Conservation (phyloP, 805 yeast genomes). For the Ogataea degrootiae region DNA sequence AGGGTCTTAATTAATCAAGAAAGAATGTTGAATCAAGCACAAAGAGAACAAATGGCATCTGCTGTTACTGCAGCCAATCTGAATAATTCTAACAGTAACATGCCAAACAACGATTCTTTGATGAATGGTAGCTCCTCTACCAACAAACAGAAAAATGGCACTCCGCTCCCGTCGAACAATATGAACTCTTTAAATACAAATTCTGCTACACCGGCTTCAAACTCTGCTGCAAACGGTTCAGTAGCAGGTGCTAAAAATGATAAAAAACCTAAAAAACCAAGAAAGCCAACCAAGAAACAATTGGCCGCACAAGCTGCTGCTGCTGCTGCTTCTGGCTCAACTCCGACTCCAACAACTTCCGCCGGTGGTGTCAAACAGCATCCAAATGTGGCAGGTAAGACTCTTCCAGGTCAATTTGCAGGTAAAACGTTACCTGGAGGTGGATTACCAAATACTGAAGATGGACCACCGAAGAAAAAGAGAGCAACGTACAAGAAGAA, state of each 20-base stretch:
- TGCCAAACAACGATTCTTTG: no score
- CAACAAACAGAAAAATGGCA: not conserved
- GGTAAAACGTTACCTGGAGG: conserved; percentile 13
- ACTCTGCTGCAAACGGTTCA: conserved; percentile 2
- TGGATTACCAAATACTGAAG: conserved; percentile 6
- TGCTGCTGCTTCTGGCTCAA: conserved; percentile 13
- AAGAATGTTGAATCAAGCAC: conserved; percentile 25
- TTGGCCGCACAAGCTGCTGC: conserved; percentile 22
- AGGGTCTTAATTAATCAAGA: conserved; percentile 26
- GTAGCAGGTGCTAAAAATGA: conserved; percentile 5
- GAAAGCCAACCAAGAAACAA: conserved; percentile 31
- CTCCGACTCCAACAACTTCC: not conserved
- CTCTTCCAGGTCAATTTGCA: conserved; percentile 24
- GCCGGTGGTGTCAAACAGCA: conserved; percentile 4
- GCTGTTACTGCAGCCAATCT: conserved; percentile 25
- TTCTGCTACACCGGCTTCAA: not conserved
- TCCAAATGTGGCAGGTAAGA: conserved; percentile 25
- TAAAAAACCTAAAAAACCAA: conserved; percentile 23
- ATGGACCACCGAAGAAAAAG: conserved; percentile 25
- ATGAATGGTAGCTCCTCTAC: no score
- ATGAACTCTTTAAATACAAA: no score
- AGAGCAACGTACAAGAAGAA: conserved; percentile 26
- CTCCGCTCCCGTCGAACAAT: not conserved
- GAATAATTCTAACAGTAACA: no score
- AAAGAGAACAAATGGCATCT: conserved; percentile 30